Evolutionary conservation across 257 asterid species (phyloP).

Genomic region (Solanum paucissectum): DNA sequence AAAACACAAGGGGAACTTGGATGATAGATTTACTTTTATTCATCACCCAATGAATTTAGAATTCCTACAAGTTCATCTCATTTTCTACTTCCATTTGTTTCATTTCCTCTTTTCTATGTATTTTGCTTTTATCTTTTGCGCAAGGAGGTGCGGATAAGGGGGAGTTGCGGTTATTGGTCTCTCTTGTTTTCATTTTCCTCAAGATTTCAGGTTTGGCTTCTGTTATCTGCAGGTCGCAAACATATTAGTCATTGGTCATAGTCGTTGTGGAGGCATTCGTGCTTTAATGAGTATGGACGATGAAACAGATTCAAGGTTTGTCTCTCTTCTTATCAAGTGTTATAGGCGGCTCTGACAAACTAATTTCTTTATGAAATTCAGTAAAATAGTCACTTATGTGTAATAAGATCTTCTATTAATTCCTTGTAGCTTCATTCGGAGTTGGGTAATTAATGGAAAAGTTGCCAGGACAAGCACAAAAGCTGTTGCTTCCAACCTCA

Average conservation of each 20-base stretch:
- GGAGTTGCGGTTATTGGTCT: neutral
- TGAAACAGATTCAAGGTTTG: slow-evolving; percentile 52
- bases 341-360: neutral
- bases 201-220: neutral
- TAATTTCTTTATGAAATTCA: neutral
- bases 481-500: slow-evolving; percentile 64
- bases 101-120: neutral
- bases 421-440: slow-evolving; percentile 68
- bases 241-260: slow-evolving; percentile 79
- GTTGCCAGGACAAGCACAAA: slow-evolving; percentile 61
- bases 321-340: neutral
- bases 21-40: neutral
- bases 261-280: slow-evolving; percentile 93
- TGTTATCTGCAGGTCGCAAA: slow-evolving; percentile 59
- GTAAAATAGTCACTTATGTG: neutral
- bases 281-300: slow-evolving; percentile 91
- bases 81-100: neutral
- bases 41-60: neutral
- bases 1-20: neutral
- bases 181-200: neutral
- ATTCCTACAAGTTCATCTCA: neutral
- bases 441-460: slow-evolving; percentile 67
- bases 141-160: neutral
- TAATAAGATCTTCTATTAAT: neutral
- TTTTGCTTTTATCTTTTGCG: neutral